A percentile compares a stretch with the other conserved stretches of the same genome.
These are phyloP conservation scores for Dalbergia oliveri DNA, from an alignment of 306 rosid species.

Conservation along the genomic window DNA sequence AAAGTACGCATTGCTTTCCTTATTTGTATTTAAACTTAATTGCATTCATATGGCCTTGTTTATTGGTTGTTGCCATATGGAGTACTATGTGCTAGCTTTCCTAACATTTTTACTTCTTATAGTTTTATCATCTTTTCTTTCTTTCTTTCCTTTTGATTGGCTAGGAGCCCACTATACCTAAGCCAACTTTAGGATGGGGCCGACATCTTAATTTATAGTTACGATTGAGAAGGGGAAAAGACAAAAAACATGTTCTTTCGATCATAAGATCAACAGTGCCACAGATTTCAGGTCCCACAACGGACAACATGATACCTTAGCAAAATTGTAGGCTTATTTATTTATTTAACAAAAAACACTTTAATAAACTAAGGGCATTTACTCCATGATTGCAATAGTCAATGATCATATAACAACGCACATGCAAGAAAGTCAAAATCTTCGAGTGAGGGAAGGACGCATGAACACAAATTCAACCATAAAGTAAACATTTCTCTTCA, in stretches of 20 bases:
- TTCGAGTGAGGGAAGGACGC: background rate
- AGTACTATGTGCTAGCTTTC: background rate
- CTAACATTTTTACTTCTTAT: background rate
- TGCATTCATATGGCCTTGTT: too few species aligned
- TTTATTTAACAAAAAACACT: too few species aligned
- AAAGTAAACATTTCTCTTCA: background rate
- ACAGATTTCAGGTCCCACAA: background rate
- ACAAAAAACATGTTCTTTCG: background rate
- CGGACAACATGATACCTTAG: background rate
- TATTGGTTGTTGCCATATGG: too few species aligned
- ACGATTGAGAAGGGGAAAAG: background rate
- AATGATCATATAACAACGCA: background rate
- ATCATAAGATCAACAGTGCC: conserved; percentile 1
- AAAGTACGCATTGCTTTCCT: too few species aligned
- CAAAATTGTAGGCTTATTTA: too few species aligned
- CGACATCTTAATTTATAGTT: background rate
- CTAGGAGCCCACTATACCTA: background rate
- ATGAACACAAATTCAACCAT: background rate
- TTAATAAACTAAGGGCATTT: background rate
- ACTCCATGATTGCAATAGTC: background rate
- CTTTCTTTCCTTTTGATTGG: background rate
- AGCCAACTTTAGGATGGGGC: conserved; percentile 5
- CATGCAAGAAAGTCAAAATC: background rate
- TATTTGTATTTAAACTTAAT: too few species aligned
- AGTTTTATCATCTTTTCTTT: background rate